These are phyloP conservation scores for Alternaria incomplexa DNA, from an alignment of 2,329 filamentous ascomycete genomes.

Conservation along the genomic window DNA sequence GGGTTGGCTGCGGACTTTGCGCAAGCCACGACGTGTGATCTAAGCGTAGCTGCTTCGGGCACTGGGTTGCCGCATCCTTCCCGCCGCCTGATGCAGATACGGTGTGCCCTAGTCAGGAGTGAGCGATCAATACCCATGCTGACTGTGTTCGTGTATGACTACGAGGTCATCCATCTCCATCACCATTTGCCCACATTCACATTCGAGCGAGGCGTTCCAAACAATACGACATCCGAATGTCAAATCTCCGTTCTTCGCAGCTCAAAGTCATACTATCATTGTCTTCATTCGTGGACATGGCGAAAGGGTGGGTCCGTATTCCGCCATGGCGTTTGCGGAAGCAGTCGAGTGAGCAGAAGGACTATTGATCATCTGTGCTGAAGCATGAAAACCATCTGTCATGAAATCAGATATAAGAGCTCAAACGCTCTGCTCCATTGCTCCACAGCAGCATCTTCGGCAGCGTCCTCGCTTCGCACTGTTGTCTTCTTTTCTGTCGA, in stretches of 20 bases:
- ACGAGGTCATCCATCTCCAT: background rate
- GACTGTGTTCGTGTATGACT: background rate
- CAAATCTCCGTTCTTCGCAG: constrained; percentile 3
- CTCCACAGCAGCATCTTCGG: constrained; percentile 4
- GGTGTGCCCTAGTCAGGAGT: background rate
- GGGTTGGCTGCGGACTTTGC: background rate
- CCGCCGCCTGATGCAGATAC: background rate
- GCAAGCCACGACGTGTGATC: background rate
- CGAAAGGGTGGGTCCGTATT: background rate
- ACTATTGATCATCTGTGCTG: background rate
- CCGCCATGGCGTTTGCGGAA: background rate
- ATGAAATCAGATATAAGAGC: constrained; percentile 1
- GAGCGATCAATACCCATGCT: background rate
- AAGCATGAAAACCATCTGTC: background rate
- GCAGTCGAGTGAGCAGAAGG: background rate
- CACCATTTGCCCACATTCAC: background rate
- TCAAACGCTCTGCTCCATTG: background rate
- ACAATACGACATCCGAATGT: background rate
- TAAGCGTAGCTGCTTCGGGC: no score
- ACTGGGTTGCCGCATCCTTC: background rate
- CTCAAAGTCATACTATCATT: background rate
- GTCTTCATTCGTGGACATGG: background rate
- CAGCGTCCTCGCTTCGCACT: background rate
- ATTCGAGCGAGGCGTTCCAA: background rate
- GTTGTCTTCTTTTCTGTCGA: background rate